phyloP scores from a whole-genome alignment of 345 rosid species.

The Ailanthus altissimus region DNA sequence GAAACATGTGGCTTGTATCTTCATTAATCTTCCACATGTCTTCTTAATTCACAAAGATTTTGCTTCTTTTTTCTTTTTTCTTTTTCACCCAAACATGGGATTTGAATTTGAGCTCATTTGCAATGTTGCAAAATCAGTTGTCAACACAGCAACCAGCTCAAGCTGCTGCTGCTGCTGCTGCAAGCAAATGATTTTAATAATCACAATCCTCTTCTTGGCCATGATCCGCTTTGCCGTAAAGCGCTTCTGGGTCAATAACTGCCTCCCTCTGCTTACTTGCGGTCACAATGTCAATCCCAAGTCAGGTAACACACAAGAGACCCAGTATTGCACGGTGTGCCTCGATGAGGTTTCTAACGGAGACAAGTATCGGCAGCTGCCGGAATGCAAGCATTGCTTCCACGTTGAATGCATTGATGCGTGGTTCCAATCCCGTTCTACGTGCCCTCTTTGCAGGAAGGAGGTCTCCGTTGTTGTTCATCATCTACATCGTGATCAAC shows the following conservation, averaged over 20 bases:
- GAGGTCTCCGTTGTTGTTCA: constrained; percentile 8
- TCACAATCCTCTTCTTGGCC: constrained; percentile 9
- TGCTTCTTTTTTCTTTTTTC: too few species aligned
- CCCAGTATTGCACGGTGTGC: constrained; percentile 42
- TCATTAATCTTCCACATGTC: too few species aligned
- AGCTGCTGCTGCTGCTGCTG: not conserved
- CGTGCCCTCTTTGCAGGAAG: constrained; percentile 55
- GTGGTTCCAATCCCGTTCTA: constrained; percentile 54
- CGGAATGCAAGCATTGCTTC: constrained; percentile 54
- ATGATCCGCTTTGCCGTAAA: not conserved
- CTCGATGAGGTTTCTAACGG: constrained; percentile 38
- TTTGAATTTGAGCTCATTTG: not conserved
- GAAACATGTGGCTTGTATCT: too few species aligned
- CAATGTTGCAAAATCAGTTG: not conserved
- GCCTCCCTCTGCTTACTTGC: not conserved
- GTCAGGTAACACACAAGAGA: not conserved
- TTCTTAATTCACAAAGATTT: too few species aligned
- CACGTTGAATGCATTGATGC: constrained; percentile 56
- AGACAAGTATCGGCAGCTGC: constrained; percentile 42
- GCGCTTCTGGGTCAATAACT: not conserved
- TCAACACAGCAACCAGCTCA: not conserved
- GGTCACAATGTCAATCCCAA: not conserved
- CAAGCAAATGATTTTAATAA: not conserved
- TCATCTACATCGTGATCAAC: constrained; percentile 1
- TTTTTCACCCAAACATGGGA: not conserved